Percentiles rank a stretch among this genome's conserved stretches.
Evolutionary conservation across 768 basidiomycete genomes (phyloP).

Genomic region (Suillus brevipes): DNA sequence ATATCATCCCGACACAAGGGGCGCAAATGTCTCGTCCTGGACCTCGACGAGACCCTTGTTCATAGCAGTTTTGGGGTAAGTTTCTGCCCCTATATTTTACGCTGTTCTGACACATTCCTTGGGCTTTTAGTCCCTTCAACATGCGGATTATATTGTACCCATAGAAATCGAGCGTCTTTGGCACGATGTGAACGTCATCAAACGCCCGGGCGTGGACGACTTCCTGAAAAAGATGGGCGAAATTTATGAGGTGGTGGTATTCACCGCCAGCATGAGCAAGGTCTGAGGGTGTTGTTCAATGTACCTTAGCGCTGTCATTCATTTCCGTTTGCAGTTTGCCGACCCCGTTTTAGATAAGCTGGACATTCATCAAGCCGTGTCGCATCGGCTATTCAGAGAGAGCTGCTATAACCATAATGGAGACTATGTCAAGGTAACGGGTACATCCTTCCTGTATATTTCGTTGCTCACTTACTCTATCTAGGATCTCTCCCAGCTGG

Average conservation of each 20-base stretch:
- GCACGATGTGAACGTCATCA: constrained; percentile 96
- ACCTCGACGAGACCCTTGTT: constrained; percentile 90
- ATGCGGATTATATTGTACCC: constrained; percentile 93
- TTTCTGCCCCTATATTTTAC: constrained; percentile 1
- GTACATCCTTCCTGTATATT: constrained; percentile 7
- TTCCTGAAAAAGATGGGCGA: constrained; percentile 95
- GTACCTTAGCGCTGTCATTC: neutral
- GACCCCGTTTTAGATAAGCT: constrained; percentile 94
- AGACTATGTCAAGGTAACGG: constrained; percentile 88
- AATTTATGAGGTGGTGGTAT: constrained; percentile 91
- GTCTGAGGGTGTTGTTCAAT: constrained; percentile 40
- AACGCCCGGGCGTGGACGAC: constrained; percentile 95
- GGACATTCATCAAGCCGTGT: constrained; percentile 82
- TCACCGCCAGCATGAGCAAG: constrained; percentile 93
- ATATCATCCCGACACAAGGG: constrained; percentile 71
- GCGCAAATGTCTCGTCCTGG: constrained; percentile 89
- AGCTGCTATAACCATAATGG: constrained; percentile 95
- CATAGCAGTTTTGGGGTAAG: constrained; percentile 92
- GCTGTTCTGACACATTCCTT: constrained; percentile 10
- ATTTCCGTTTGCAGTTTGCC: constrained; percentile 65
- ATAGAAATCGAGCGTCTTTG: constrained; percentile 94
- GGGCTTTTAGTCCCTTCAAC: constrained; percentile 63
- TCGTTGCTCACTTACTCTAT: neutral
- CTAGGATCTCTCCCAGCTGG: constrained; percentile 76
- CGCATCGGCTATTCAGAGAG: constrained; percentile 89